Conservation (phyloP, 2,329 filamentous ascomycete genomes). For the Ascocoryne sarcoides region DNA sequence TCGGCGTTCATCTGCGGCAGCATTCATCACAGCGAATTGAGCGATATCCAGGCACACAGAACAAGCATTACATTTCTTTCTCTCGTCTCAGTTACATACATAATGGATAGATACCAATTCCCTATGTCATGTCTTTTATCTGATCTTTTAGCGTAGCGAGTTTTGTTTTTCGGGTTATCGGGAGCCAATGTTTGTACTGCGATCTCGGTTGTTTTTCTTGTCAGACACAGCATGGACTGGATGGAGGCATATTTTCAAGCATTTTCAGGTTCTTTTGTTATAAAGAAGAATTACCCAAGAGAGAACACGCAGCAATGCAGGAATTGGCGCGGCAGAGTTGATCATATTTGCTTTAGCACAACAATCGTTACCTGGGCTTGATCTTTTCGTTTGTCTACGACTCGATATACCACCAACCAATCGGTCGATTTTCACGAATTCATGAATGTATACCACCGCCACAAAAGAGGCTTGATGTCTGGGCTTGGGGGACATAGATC, state of each 20-base stretch:
- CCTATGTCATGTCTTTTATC: constrained; percentile 29
- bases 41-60: constrained; percentile 23
- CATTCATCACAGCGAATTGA: constrained; percentile 25
- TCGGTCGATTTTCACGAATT: constrained; percentile 9
- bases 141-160: constrained; percentile 44
- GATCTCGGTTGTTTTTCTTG: constrained; percentile 27
- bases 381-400: constrained; percentile 22
- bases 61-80: no score
- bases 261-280: constrained; percentile 27
- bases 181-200: constrained; percentile 33
- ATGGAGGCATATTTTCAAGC: constrained; percentile 23
- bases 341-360: constrained; percentile 20
- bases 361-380: constrained; percentile 11
- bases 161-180: constrained; percentile 31
- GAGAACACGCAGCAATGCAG: constrained; percentile 59
- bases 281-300: constrained; percentile 34
- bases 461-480: constrained; percentile 2
- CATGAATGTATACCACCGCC: neutral
- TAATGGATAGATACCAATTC: constrained; percentile 28
- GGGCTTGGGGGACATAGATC: constrained; percentile 1
- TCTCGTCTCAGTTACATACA: constrained; percentile 19
- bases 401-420: constrained; percentile 7
- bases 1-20: constrained; percentile 16
- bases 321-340: constrained; percentile 35
- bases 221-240: constrained; percentile 17